Conservation (phyloP, 805 yeast genomes). For the Metschnikowia continentalis region DNA sequence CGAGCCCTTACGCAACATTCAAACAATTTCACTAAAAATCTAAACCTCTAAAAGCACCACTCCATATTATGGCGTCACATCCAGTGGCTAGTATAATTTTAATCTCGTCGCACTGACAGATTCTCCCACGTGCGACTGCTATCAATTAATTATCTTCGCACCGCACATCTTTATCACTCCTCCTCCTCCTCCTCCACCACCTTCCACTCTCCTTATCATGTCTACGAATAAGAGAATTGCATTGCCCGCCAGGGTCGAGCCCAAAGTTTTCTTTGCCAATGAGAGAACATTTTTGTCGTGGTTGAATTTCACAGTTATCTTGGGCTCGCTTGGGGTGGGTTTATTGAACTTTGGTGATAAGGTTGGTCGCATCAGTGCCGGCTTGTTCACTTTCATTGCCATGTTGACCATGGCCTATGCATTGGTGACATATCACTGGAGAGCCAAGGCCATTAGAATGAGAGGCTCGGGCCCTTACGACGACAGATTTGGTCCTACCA, state of each 20-base stretch:
- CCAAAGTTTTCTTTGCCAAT: constrained; percentile 97
- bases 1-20: no score
- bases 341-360: constrained; percentile 93
- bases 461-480: constrained; percentile 99
- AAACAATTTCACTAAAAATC: no score
- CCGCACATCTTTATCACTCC: background rate
- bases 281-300: constrained; percentile 98
- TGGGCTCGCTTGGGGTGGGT: constrained; percentile 96
- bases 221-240: constrained; percentile 77
- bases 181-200: background rate
- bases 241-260: constrained; percentile 96
- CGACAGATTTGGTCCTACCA: constrained; percentile 97
- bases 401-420: constrained; percentile 98
- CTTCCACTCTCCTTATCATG: constrained; percentile 5
- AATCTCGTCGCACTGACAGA: background rate
- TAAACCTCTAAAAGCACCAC: no score
- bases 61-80: no score
- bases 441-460: constrained; percentile 96
- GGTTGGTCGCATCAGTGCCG: constrained; percentile 89
- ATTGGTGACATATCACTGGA: constrained; percentile 94
- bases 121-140: constrained; percentile 8
- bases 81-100: no score
- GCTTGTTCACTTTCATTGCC: constrained; percentile 89
- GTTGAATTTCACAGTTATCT: constrained; percentile 97
- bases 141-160: constrained; percentile 6